Evolutionary conservation across 192 early-diverging fungal species (phyloP).

Genomic region (Coemansia reversa): DNA sequence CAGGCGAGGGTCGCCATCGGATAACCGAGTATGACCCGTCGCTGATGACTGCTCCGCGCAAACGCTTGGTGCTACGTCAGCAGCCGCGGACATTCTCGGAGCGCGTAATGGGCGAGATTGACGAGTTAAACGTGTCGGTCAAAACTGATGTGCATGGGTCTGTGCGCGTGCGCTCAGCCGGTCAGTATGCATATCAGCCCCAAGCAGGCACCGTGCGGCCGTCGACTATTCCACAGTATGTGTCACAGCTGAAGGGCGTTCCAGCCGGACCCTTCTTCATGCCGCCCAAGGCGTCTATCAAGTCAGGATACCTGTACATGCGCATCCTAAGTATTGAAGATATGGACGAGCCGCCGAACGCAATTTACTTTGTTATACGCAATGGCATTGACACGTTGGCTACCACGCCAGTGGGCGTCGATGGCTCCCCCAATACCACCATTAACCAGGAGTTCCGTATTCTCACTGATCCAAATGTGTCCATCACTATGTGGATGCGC

Average conservation of each 20-base stretch:
- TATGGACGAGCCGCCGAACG: slow-evolving; percentile 36
- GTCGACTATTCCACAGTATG: slow-evolving; percentile 42
- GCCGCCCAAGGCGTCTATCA: slow-evolving; percentile 36
- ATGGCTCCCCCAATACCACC: slow-evolving; percentile 15
- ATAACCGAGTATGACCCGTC: slow-evolving; percentile 10
- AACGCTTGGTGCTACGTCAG: slow-evolving; percentile 38
- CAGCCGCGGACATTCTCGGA: slow-evolving; percentile 33
- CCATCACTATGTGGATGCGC: slow-evolving; percentile 56
- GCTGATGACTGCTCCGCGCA: slow-evolving; percentile 22
- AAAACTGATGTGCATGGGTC: slow-evolving; percentile 27
- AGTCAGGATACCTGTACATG: slow-evolving; percentile 52
- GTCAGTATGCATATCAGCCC: slow-evolving; percentile 29
- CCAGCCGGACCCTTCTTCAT: slow-evolving; percentile 49
- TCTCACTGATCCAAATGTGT: slow-evolving; percentile 45
- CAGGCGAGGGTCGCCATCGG: slow-evolving; percentile 6
- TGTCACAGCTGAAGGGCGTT: slow-evolving; percentile 47
- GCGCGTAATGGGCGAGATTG: slow-evolving; percentile 39
- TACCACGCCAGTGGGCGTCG: slow-evolving; percentile 40
- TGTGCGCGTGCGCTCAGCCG: slow-evolving; percentile 25
- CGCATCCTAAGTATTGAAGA: slow-evolving; percentile 54
- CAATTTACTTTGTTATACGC: slow-evolving; percentile 56
- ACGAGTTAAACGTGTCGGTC: slow-evolving; percentile 30
- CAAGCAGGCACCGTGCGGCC: slow-evolving; percentile 40
- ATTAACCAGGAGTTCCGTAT: slow-evolving; percentile 57
- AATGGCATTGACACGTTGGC: slow-evolving; percentile 55